Percentiles rank a stretch among this genome's conserved stretches.
Evolutionary conservation across 2,329 filamentous ascomycete genomes (phyloP).

Genomic region (Neonectria sp.): DNA sequence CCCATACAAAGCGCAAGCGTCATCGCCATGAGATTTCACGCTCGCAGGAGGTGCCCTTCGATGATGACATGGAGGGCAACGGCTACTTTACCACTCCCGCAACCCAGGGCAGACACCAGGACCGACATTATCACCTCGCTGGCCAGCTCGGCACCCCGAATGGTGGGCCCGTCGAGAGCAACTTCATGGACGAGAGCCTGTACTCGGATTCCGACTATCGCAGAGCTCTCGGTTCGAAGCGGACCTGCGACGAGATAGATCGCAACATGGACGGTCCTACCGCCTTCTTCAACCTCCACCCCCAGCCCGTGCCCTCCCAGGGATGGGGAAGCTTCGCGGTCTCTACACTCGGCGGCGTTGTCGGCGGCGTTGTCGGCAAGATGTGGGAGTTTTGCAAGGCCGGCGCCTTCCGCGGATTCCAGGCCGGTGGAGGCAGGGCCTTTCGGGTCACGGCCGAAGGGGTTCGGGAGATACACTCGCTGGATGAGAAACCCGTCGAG

Average conservation of each 20-base stretch:
- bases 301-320: slow-evolving; percentile 49
- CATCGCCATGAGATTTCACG: slow-evolving; percentile 49
- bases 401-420: slow-evolving; percentile 85
- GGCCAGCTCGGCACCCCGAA: slow-evolving; percentile 68
- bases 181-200: slow-evolving; percentile 66
- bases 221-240: slow-evolving; percentile 65
- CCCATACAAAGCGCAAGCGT: slow-evolving; percentile 63
- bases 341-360: slow-evolving; percentile 74
- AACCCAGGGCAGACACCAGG: slow-evolving; percentile 33
- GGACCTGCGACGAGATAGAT: slow-evolving; percentile 55
- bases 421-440: slow-evolving; percentile 84
- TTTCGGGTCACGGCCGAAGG: slow-evolving; percentile 68
- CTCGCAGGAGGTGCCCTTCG: slow-evolving; percentile 41
- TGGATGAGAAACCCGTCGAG: slow-evolving; percentile 36
- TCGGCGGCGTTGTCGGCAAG: slow-evolving; percentile 80
- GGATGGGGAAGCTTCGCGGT: slow-evolving; percentile 74
- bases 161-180: slow-evolving; percentile 50
- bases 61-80: slow-evolving; percentile 38
- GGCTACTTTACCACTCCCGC: slow-evolving; percentile 43
- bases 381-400: slow-evolving; percentile 88
- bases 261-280: slow-evolving; percentile 51
- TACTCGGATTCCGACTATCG: slow-evolving; percentile 72
- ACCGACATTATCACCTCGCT: slow-evolving; percentile 63
- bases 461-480: slow-evolving; percentile 39
- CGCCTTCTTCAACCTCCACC: slow-evolving; percentile 51